Conservation (phyloP, 2,329 filamentous ascomycete species). For the Fusarium sp. region DNA sequence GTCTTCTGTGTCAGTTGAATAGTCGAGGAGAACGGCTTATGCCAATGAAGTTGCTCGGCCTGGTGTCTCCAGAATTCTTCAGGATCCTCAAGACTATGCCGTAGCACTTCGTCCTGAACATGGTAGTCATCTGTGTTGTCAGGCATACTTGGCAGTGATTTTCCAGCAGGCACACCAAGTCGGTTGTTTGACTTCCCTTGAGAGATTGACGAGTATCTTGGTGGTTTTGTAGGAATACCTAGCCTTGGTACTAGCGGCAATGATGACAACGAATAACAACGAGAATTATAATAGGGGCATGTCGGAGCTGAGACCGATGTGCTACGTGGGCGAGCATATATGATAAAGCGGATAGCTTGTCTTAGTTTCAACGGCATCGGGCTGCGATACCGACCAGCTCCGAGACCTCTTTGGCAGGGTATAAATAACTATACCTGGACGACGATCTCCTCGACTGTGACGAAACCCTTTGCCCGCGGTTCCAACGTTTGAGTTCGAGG, state of each 20-base stretch:
- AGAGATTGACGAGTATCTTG: conserved; percentile 1
- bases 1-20: conserved; percentile 71
- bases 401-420: conserved; percentile 7
- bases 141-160: conserved; percentile 22
- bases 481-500: background rate
- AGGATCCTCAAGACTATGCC: conserved; percentile 73
- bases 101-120: conserved; percentile 63
- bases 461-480: background rate
- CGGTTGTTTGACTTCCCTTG: conserved; percentile 1
- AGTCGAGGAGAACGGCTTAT: conserved; percentile 74
- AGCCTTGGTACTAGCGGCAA: background rate
- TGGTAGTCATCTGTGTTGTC: conserved; percentile 38
- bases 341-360: conserved; percentile 20
- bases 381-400: conserved; percentile 11
- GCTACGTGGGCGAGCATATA: conserved; percentile 10
- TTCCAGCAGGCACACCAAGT: background rate
- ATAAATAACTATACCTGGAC: conserved; percentile 9
- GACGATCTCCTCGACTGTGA: conserved; percentile 17
- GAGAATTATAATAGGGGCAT: conserved; percentile 6
- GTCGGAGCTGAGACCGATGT: conserved; percentile 11
- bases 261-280: background rate
- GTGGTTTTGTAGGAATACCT: background rate
- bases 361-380: conserved; percentile 31
- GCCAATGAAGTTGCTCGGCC: conserved; percentile 82
- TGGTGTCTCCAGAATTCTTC: conserved; percentile 80